Evolutionary conservation across 768 basidiomycete species (phyloP).

Genomic region (Mycena belliarum): DNA sequence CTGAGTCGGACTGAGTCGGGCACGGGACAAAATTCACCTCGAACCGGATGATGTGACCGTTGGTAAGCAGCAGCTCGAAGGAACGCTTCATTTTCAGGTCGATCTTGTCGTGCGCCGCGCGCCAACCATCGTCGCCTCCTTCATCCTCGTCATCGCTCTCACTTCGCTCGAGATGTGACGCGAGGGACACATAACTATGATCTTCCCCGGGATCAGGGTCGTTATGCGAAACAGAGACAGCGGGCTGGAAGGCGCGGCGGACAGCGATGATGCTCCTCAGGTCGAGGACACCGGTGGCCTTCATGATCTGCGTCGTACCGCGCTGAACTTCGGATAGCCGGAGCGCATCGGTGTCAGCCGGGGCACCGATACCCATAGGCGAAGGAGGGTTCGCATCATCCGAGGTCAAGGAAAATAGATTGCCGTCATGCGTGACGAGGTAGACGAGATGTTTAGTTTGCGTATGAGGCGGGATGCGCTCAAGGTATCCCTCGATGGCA

Average conservation of each 20-base stretch:
- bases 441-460: constrained; percentile 64
- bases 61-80: constrained; percentile 75
- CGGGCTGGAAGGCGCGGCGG: constrained; percentile 57
- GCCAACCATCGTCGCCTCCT: constrained; percentile 61
- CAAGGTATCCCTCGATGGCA: constrained; percentile 83
- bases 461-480: constrained; percentile 63
- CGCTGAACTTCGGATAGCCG: constrained; percentile 58
- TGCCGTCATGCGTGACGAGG: constrained; percentile 70
- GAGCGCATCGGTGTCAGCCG: constrained; percentile 35
- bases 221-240: constrained; percentile 38
- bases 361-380: constrained; percentile 56
- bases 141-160: constrained; percentile 61
- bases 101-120: constrained; percentile 41
- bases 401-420: constrained; percentile 61
- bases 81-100: constrained; percentile 59
- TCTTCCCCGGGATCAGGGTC: constrained; percentile 33
- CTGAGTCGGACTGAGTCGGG: background rate
- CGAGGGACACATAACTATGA: constrained; percentile 33
- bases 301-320: constrained; percentile 62
- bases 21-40: constrained; percentile 57
- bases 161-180: constrained; percentile 38
- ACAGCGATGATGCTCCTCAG: constrained; percentile 68
- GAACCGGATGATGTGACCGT: constrained; percentile 70
- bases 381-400: constrained; percentile 64
- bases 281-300: constrained; percentile 71